phyloP scores from a whole-genome alignment of 306 rosid species.

The Inga laurina region DNA sequence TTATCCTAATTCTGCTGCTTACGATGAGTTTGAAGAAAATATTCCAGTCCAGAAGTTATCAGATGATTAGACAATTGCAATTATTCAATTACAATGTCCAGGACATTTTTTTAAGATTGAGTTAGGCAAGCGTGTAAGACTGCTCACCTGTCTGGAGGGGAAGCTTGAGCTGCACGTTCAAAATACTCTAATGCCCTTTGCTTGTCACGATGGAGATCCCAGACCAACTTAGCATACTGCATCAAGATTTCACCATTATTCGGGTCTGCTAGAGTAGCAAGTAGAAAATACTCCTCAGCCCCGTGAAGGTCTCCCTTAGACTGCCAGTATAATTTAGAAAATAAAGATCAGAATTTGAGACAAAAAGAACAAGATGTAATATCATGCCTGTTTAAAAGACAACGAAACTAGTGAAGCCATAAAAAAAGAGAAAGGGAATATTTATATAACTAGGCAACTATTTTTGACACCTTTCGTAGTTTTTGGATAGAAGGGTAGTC shows the following conservation, averaged over 20 bases:
- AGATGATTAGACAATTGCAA: neutral
- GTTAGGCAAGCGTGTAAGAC: constrained; percentile 10
- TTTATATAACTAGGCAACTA: neutral
- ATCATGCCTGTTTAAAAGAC: neutral
- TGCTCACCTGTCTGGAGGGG: constrained; percentile 71
- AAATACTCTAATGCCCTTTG: constrained; percentile 64
- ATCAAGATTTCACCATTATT: constrained; percentile 63
- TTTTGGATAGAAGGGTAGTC: neutral
- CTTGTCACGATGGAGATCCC: constrained; percentile 76
- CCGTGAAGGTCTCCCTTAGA: constrained; percentile 68
- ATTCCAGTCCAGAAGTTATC: constrained; percentile 10
- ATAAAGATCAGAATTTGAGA: constrained; percentile 17
- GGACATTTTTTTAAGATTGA: neutral
- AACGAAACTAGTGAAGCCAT: neutral
- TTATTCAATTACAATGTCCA: neutral
- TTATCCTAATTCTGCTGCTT: constrained; percentile 15
- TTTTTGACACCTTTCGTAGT: neutral
- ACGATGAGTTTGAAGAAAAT: constrained; percentile 8
- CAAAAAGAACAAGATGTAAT: constrained; percentile 2
- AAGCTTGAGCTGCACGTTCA: constrained; percentile 66
- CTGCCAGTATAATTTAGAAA: constrained; percentile 47
- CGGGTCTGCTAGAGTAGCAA: constrained; percentile 69
- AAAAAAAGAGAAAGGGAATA: neutral
- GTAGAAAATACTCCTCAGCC: constrained; percentile 78
- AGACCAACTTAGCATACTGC: constrained; percentile 70